Conservation (phyloP, 177 flowering plant species). For the Vitis hybrid region DNA sequence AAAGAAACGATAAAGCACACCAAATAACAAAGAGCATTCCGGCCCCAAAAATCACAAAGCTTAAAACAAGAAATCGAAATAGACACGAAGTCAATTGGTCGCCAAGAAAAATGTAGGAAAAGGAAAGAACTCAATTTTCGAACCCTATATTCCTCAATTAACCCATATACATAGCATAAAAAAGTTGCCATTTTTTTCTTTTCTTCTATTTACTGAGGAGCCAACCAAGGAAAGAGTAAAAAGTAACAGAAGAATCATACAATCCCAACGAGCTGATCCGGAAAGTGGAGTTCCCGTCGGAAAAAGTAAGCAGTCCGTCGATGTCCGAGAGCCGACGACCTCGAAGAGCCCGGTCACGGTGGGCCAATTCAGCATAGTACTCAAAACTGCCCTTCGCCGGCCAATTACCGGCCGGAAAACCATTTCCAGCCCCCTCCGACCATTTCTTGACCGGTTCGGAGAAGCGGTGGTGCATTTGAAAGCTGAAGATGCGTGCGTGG, state of each 20-base stretch:
- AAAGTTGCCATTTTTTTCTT: too few species aligned
- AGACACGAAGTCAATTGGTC: not conserved
- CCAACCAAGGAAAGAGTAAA: constrained; percentile 1
- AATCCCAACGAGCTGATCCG: constrained; percentile 61
- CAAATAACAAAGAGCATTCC: not conserved
- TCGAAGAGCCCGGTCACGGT: constrained; percentile 48
- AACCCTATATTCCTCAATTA: too few species aligned
- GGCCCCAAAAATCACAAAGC: not conserved
- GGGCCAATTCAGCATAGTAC: constrained; percentile 58
- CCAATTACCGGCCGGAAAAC: constrained; percentile 30
- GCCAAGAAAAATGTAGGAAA: too few species aligned
- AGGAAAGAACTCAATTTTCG: too few species aligned
- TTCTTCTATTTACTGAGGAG: not conserved
- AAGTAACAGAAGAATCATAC: constrained; percentile 25
- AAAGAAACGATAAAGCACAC: not conserved
- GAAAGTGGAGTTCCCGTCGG: constrained; percentile 62
- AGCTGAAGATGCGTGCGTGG: constrained; percentile 51
- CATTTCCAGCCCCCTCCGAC: constrained; percentile 23
- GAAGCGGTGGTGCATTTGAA: constrained; percentile 67
- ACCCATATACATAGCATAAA: too few species aligned
- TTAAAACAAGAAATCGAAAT: constrained; percentile 1
- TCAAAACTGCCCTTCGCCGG: constrained; percentile 62
- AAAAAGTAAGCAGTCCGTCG: constrained; percentile 37
- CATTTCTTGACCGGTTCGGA: constrained; percentile 58
- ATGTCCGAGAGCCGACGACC: constrained; percentile 39